Evolutionary conservation across 352 stramenopile species (phyloP).

Genomic region (Pythium oligandrum): DNA sequence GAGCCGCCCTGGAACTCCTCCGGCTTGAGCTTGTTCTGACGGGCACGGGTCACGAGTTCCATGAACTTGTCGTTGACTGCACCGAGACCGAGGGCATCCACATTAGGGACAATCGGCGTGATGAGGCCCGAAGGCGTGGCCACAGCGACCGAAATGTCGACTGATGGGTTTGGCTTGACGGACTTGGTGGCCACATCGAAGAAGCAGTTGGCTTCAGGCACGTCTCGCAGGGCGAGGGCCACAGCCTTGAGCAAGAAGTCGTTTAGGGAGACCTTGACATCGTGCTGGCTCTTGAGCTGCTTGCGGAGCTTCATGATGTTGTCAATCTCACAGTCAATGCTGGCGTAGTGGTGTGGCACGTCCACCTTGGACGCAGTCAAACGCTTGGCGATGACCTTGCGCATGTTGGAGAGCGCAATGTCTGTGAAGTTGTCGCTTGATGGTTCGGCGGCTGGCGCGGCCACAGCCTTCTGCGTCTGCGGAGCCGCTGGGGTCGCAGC

Average conservation of each 20-base stretch:
- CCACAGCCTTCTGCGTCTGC: neutral
- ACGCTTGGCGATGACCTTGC: slow-evolving; percentile 98
- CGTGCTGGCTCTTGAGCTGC: slow-evolving; percentile 88
- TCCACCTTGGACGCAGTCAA: slow-evolving; percentile 95
- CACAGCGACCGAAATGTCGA: slow-evolving; percentile 98
- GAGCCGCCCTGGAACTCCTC: slow-evolving; percentile 99
- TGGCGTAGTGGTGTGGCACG: slow-evolving; percentile 97
- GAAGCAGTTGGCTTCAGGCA: slow-evolving; percentile 91
- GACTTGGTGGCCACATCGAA: slow-evolving; percentile 54
- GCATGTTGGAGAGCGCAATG: slow-evolving; percentile 92
- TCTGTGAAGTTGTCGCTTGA: slow-evolving; percentile 66
- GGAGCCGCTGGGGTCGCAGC: slow-evolving; percentile 11
- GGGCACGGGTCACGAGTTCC: slow-evolving; percentile 95
- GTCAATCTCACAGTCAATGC: slow-evolving; percentile 96
- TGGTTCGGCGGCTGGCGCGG: slow-evolving; percentile 4
- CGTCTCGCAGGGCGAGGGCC: slow-evolving; percentile 95
- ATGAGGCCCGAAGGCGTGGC: slow-evolving; percentile 97
- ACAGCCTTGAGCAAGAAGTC: slow-evolving; percentile 98
- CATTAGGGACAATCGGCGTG: slow-evolving; percentile 96
- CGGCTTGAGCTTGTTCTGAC: slow-evolving; percentile 96
- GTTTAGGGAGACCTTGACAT: slow-evolving; percentile 98
- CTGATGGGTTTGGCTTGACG: slow-evolving; percentile 80
- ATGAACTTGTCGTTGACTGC: slow-evolving; percentile 95
- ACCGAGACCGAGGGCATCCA: slow-evolving; percentile 92
- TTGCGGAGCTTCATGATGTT: slow-evolving; percentile 89